Base-by-base conservation (phyloP, 2,329 filamentous ascomycete genomes). In the Colletotrichum falcatum region DNA sequence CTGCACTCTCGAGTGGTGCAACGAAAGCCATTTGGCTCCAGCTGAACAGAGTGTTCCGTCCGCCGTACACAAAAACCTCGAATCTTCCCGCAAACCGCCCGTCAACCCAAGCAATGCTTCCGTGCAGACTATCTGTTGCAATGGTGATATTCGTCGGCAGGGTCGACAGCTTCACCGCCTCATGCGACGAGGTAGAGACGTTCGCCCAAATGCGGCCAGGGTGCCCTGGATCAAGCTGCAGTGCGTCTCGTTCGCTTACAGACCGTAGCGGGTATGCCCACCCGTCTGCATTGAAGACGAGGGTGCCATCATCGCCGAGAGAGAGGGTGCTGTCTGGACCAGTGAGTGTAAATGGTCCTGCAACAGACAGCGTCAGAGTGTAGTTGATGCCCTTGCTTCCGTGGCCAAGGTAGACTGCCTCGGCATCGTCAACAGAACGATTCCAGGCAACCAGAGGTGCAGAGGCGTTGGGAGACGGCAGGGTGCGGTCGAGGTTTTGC, bases 1-100 rank as follows among this genome's bases (percentile, higher is more conserved):
- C 33, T 1, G 61, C 37, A 5, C 59, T 33, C 9, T 85, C 79
- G 46, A 87, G 66, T 0, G 85, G 85, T 11, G 85, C 86, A 16
- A 87, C 86, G 74, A 88, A 83, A 1, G 86, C 85, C 86, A 88
- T 88, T 75, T 87, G 86, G 70, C 83, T 86, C 86, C 86, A 88
- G 39, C 84, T 87, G 56, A 86, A 85, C 58, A 83, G 68, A 9
- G 79, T 82, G 66, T 88, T 88, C 39, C 79, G 80, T 2, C 86
- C 86, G 0, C 86, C 86, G 72, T 82, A 88, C 0, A 88, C 82
- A 69, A 86, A 87, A 0, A 87, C 86, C 72, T 88, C 86, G 62
- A 88, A 88, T 12, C 86, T 76, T 0, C 86, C 86, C 1, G 73
- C 79, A 56, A 88, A 86, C 0, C 72, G 56, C 9, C 79, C 82